These are phyloP conservation scores for Golubevia pallescens DNA, from an alignment of 1,284 basidiomycete species.

Conservation along the genomic window DNA sequence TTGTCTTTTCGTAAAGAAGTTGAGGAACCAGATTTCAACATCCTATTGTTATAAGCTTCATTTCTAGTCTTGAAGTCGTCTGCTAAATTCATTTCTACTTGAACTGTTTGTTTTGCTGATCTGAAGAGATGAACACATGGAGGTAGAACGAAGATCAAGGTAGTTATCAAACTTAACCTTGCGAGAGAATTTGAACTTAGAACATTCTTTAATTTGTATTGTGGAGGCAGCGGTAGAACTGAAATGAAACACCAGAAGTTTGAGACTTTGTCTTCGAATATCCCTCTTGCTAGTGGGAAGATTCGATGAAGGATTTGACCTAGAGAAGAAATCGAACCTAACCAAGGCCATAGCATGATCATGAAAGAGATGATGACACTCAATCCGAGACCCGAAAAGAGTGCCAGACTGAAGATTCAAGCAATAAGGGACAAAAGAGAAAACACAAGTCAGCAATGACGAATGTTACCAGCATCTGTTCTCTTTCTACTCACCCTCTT, in stretches of 20 bases:
- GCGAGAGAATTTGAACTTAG: conserved; percentile 41
- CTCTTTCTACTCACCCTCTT: conserved; percentile 71
- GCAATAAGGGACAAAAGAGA: not conserved
- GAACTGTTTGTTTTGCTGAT: conserved; percentile 41
- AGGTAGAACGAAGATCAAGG: conserved; percentile 59
- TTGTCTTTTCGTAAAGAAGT: not conserved
- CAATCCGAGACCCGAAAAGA: conserved; percentile 75
- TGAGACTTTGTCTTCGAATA: conserved; percentile 95
- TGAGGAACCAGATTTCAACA: not conserved
- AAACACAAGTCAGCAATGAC: not conserved
- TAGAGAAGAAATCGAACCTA: conserved; percentile 70
- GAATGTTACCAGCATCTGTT: not conserved
- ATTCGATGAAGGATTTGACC: conserved; percentile 77
- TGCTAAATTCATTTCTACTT: conserved; percentile 48
- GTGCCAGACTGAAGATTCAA: conserved; percentile 67
- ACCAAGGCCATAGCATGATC: conserved; percentile 77
- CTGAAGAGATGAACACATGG: conserved; percentile 46
- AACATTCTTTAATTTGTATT: conserved; percentile 39
- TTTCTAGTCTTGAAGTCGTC: conserved; percentile 6
- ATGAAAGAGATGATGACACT: conserved; percentile 70
- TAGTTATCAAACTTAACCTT: conserved; percentile 63
- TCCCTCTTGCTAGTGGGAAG: conserved; percentile 85
- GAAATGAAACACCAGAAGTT: conserved; percentile 77
- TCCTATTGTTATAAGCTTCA: no score
- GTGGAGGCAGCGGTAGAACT: conserved; percentile 42